Percentiles rank a stretch among this genome's conserved stretches.
These are phyloP conservation scores for Zygosaccharomyces pseudobailii DNA, from an alignment of 1,139 yeast species.

Conservation along the genomic window DNA sequence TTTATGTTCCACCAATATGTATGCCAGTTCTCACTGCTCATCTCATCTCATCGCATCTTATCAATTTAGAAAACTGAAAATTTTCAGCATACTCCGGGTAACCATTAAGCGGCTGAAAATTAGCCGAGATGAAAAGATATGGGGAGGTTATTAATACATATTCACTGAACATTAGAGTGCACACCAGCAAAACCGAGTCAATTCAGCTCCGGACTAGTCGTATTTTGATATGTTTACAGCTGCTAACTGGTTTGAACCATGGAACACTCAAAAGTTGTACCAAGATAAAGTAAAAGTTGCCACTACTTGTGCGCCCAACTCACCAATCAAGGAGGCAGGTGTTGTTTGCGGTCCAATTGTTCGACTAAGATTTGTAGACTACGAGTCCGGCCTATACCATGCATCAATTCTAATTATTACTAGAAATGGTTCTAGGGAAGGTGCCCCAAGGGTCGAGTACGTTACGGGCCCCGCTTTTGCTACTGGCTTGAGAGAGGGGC, in stretches of 20 bases:
- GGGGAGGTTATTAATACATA: neutral
- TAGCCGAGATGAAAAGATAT: neutral
- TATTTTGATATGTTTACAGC: neutral
- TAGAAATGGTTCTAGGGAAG: constrained; percentile 18
- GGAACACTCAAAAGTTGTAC: constrained; percentile 25
- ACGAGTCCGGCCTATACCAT: constrained; percentile 47
- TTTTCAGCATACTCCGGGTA: constrained; percentile 1
- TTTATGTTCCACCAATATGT: neutral
- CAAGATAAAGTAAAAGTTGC: constrained; percentile 19
- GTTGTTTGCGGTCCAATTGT: constrained; percentile 69
- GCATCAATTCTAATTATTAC: constrained; percentile 51
- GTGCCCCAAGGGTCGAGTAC: constrained; percentile 27
- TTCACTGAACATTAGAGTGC: neutral
- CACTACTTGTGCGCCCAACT: constrained; percentile 19
- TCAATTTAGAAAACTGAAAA: neutral
- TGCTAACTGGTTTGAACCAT: constrained; percentile 23
- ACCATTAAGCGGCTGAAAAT: constrained; percentile 1
- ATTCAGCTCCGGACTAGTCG: neutral
- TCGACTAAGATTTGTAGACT: constrained; percentile 56
- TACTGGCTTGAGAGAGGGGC: constrained; percentile 8
- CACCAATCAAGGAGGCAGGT: constrained; percentile 22
- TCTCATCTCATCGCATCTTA: constrained; percentile 16
- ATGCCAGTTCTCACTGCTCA: neutral
- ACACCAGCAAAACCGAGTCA: neutral
- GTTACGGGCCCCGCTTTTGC: constrained; percentile 26